Conservation (phyloP, 2,329 filamentous ascomycete genomes). For the Remersonia thermophila region DNA sequence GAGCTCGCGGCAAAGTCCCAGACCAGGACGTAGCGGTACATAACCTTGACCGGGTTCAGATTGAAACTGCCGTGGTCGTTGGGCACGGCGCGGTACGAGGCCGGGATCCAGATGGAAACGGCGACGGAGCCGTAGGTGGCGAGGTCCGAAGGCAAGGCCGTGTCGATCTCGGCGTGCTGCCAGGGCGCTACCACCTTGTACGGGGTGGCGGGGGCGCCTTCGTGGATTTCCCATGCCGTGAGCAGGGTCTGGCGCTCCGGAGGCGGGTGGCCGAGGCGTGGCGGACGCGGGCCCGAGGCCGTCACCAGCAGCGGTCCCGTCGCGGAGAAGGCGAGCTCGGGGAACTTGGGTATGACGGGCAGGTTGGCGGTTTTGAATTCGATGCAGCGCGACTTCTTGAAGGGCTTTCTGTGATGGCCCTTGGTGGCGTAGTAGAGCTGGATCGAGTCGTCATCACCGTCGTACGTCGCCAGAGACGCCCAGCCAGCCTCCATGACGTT, state of each 20-base stretch:
- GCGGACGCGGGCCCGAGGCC: conserved; percentile 28
- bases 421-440: conserved; percentile 23
- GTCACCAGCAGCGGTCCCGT: conserved; percentile 28
- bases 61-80: conserved; percentile 22
- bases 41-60: conserved; percentile 22
- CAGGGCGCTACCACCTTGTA: conserved; percentile 26
- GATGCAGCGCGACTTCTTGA: conserved; percentile 24
- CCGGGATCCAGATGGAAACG: conserved; percentile 30
- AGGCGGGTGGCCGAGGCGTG: conserved; percentile 25
- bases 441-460: conserved; percentile 21
- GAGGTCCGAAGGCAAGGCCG: conserved; percentile 26
- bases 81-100: conserved; percentile 24
- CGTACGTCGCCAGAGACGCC: conserved; percentile 25
- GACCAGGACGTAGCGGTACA: conserved; percentile 25
- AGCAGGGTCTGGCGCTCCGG: conserved; percentile 27
- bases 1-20: conserved; percentile 28
- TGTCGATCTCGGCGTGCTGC: conserved; percentile 28
- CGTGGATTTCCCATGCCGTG: conserved; percentile 27
- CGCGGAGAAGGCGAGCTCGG: conserved; percentile 28
- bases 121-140: conserved; percentile 27
- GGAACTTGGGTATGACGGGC: conserved; percentile 27
- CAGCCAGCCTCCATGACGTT: conserved; percentile 24
- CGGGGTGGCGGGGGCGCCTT: conserved; percentile 19
- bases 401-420: conserved; percentile 24
- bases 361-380: conserved; percentile 24